A percentile compares a stretch with the other conserved stretches of the same genome.
phyloP scores from a whole-genome alignment of 495 filamentous ascomycete genomes.

The Penicillium flavigenum region DNA sequence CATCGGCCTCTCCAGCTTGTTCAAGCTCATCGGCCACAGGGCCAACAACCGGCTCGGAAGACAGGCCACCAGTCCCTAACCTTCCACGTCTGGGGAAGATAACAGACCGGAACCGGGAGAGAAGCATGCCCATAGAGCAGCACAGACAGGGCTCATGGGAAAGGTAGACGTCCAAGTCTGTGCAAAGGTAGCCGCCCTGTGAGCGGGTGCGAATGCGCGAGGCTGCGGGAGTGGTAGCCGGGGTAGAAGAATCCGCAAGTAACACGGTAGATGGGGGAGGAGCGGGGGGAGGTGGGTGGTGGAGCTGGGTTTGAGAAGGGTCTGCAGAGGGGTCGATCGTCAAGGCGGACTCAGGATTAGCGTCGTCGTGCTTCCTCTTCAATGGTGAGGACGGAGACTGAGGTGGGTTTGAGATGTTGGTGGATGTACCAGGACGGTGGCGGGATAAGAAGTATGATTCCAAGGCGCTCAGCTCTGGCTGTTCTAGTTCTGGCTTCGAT shows the following conservation, averaged over 20 bases:
- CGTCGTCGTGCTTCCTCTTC: conserved; percentile 26
- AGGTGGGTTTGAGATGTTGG: background rate
- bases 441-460: conserved; percentile 41
- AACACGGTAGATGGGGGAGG: conserved; percentile 18
- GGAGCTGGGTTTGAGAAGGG: conserved; percentile 1
- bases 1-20: conserved; percentile 43
- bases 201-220: conserved; percentile 42
- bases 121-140: conserved; percentile 93
- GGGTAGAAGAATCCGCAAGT: background rate
- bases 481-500: conserved; percentile 9
- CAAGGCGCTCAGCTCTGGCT: conserved; percentile 27
- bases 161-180: conserved; percentile 84
- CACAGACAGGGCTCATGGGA: conserved; percentile 95
- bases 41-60: conserved; percentile 37
- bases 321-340: background rate
- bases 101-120: conserved; percentile 81
- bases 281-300: conserved; percentile 15
- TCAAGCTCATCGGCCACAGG: conserved; percentile 18
- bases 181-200: conserved; percentile 88
- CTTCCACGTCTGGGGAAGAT: conserved; percentile 65
- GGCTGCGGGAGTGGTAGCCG: conserved; percentile 1
- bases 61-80: conserved; percentile 41
- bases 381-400: conserved; percentile 14
- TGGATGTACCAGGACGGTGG: background rate
- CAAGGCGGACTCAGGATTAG: conserved; percentile 16